These are phyloP conservation scores for Saccharomycopsis phalli DNA, from an alignment of 1,139 yeast species.

Conservation along the genomic window DNA sequence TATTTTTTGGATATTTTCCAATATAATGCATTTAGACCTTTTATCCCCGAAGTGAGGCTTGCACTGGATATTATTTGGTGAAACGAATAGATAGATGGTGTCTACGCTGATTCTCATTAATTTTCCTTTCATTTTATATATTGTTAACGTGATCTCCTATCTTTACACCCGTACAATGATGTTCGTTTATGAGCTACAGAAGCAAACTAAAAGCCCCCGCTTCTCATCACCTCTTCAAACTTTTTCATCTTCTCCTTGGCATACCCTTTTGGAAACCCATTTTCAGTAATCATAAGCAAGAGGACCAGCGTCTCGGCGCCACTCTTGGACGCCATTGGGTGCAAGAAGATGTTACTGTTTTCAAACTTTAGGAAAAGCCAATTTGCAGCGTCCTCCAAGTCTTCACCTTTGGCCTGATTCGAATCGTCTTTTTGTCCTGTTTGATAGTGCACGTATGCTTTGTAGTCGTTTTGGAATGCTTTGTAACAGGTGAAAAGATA, in stretches of 20 bases:
- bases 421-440: too few relatives aligned
- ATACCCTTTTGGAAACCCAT: slow-evolving; percentile 16
- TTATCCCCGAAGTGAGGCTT: too few relatives aligned
- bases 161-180: too few relatives aligned
- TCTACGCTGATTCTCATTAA: too few relatives aligned
- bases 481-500: slow-evolving; percentile 14
- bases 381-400: slow-evolving; percentile 2
- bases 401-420: not conserved
- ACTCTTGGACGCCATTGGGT: slow-evolving; percentile 13
- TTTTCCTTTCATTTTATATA: too few relatives aligned
- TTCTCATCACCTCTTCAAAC: slow-evolving; percentile 8
- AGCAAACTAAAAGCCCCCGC: slow-evolving; percentile 10
- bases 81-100: too few relatives aligned
- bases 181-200: too few relatives aligned
- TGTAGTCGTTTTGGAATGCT: slow-evolving; percentile 13
- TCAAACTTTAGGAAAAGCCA: slow-evolving; percentile 18
- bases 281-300: slow-evolving; percentile 10
- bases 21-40: too few relatives aligned
- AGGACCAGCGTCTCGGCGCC: slow-evolving; percentile 14
- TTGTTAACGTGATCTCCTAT: too few relatives aligned
- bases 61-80: too few relatives aligned
- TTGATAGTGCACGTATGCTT: slow-evolving; percentile 3
- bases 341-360: slow-evolving; percentile 12
- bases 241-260: slow-evolving; percentile 15
- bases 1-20: too few relatives aligned